phyloP scores from a whole-genome alignment of 495 filamentous ascomycete genomes.

The Cercophora scortea region DNA sequence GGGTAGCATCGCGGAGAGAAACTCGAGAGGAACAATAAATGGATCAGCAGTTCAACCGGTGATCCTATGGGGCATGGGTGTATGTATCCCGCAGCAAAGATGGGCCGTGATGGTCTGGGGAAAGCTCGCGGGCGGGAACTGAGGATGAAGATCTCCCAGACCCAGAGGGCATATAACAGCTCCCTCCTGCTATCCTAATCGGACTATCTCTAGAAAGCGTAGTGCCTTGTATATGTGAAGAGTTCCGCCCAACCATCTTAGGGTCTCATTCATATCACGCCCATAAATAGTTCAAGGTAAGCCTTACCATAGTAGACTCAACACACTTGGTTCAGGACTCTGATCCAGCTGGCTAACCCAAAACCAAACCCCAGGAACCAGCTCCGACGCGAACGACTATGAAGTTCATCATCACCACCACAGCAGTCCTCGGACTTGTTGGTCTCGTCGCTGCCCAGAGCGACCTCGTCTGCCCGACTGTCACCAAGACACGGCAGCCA shows the following conservation, averaged over 20 bases:
- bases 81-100: background rate
- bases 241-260: background rate
- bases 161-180: background rate
- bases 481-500: constrained; percentile 18
- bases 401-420: background rate
- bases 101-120: background rate
- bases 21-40: background rate
- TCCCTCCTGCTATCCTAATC: background rate
- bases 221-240: background rate
- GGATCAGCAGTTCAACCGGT: constrained; percentile 10
- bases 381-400: background rate
- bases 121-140: background rate
- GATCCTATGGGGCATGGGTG: constrained; percentile 5
- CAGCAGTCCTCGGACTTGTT: constrained; percentile 15
- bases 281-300: background rate
- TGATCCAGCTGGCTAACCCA: background rate
- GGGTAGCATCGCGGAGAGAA: background rate
- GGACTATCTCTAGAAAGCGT: background rate
- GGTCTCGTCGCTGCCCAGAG: constrained; percentile 11
- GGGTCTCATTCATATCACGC: no score
- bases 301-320: background rate
- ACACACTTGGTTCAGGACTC: background rate
- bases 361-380: background rate
- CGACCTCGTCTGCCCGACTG: constrained; percentile 18
- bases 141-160: background rate